A percentile compares a stretch with the other conserved stretches of the same genome.
phyloP scores from a whole-genome alignment of 2,329 filamentous ascomycete genomes.

The Calonectria fujianensis region DNA sequence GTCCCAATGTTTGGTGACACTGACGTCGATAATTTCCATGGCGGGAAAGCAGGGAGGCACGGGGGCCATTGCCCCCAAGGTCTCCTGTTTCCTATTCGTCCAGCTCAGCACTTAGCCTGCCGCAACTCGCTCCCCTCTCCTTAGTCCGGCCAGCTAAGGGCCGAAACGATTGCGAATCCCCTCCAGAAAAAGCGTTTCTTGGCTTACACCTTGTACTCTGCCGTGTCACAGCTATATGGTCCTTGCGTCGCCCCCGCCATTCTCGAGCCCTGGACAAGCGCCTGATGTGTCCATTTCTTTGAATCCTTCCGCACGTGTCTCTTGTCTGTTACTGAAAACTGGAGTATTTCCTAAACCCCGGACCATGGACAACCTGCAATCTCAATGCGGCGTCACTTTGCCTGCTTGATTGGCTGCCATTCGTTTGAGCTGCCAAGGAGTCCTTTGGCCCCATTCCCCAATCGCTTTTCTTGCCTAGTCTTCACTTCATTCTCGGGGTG shows the following conservation, averaged over 20 bases:
- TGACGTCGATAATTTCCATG: constrained; percentile 13
- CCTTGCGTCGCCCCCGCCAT: constrained; percentile 1
- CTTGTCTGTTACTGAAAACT: constrained; percentile 7
- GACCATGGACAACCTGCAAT: constrained; percentile 32
- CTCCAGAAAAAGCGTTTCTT: not conserved
- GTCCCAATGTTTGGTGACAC: not conserved
- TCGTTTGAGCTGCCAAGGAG: constrained; percentile 4
- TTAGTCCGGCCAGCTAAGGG: constrained; percentile 3
- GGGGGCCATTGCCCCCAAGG: not conserved
- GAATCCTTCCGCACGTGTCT: constrained; percentile 25
- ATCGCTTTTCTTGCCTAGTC: constrained; percentile 3
- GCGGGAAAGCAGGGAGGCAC: constrained; percentile 2
- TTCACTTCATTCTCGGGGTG: constrained; percentile 13
- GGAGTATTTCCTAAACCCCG: constrained; percentile 16
- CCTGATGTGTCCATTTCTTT: constrained; percentile 12
- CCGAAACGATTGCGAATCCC: constrained; percentile 20
- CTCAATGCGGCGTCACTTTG: constrained; percentile 24
- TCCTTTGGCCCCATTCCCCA: constrained; percentile 5
- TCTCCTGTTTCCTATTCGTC: constrained; percentile 15
- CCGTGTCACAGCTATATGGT: constrained; percentile 14
- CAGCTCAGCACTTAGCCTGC: constrained; percentile 14
- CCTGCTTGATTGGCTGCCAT: constrained; percentile 25
- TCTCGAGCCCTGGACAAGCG: constrained; percentile 13
- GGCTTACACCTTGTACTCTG: not conserved
- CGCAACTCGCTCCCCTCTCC: constrained; percentile 7